Conservation (phyloP, 2,329 filamentous ascomycete species). For the Colletotrichum horii region DNA sequence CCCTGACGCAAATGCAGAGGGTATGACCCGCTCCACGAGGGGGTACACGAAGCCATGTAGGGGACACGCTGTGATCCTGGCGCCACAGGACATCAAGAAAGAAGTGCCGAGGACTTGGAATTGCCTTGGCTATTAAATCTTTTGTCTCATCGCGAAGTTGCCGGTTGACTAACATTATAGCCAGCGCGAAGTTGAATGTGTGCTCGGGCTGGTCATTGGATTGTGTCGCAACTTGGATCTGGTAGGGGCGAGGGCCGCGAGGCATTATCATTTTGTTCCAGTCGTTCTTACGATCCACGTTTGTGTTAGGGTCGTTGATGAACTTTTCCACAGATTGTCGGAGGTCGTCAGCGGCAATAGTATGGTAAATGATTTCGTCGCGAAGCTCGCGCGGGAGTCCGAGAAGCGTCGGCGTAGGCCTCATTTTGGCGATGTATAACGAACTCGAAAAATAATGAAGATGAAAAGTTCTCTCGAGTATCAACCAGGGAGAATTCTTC, state of each 20-base stretch:
- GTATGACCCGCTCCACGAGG: background rate
- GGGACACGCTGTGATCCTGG: no score
- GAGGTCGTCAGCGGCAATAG: background rate
- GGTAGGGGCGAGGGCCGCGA: no score
- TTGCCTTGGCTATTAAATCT: background rate
- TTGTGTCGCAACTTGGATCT: background rate
- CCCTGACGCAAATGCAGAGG: background rate
- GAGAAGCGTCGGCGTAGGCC: background rate
- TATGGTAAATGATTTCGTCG: background rate
- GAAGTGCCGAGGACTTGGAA: background rate
- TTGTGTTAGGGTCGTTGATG: background rate
- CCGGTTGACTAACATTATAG: background rate
- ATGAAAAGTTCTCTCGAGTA: background rate
- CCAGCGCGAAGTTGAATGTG: background rate
- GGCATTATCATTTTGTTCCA: no score
- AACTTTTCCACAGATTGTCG: background rate
- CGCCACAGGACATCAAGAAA: background rate
- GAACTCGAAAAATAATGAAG: background rate
- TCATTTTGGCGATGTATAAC: background rate
- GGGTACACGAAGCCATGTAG: background rate
- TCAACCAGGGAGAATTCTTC: background rate
- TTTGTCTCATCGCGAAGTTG: background rate
- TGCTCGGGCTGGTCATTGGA: background rate
- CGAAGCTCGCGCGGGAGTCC: background rate
- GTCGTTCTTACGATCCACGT: no score